A percentile compares a stretch with the other conserved stretches of the same genome.
Evolutionary conservation across 2,329 filamentous ascomycete genomes (phyloP).

Genomic region (Neurospora crassa): DNA sequence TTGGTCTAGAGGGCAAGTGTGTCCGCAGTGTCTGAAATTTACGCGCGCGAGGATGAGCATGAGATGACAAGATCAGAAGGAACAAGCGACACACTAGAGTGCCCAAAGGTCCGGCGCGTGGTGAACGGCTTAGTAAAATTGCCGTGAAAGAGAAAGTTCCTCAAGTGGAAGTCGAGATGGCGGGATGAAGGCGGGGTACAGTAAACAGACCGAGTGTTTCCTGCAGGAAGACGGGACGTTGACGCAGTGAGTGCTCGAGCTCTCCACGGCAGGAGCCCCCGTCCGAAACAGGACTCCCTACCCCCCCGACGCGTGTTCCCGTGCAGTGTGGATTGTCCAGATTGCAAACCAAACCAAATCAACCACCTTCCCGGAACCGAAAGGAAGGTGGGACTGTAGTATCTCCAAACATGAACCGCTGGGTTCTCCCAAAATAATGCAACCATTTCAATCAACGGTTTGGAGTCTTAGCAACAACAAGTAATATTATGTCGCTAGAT

Average conservation of each 20-base stretch:
- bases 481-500: neutral
- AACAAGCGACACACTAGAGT: neutral
- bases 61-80: neutral
- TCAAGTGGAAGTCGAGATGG: too few relatives aligned
- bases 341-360: neutral
- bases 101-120: neutral
- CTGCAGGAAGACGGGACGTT: neutral
- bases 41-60: neutral
- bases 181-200: neutral
- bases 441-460: neutral
- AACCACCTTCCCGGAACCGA: too few relatives aligned
- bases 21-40: neutral
- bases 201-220: neutral
- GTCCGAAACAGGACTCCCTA: neutral
- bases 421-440: neutral
- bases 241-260: neutral
- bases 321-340: neutral
- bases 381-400: neutral
- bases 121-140: neutral
- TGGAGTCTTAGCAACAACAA: neutral
- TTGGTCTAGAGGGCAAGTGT: neutral
- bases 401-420: neutral
- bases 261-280: neutral
- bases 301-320: neutral
- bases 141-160: neutral